A percentile compares a stretch with the other conserved stretches of the same genome.
phyloP scores from a whole-genome alignment of 345 rosid genomes.

The Hibiscus mutabilis region DNA sequence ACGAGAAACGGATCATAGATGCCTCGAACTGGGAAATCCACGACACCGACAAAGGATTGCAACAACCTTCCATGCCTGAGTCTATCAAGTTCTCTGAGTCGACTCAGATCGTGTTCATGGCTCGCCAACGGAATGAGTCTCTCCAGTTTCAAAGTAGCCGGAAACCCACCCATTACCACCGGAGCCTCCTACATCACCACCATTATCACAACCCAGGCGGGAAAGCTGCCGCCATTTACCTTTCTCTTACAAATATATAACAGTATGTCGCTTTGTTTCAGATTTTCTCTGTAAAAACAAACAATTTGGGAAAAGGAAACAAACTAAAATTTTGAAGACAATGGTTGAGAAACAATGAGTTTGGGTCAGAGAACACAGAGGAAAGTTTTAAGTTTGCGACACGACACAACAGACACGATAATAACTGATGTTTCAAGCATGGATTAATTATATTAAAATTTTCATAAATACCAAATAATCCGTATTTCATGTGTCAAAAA shows the following conservation, averaged over 20 bases:
- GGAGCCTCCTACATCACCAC: neutral
- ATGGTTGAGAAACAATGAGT: neutral
- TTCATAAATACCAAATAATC: too few species aligned
- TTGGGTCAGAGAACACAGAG: neutral
- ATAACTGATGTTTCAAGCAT: neutral
- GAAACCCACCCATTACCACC: slow-evolving; percentile 37
- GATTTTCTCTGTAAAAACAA: neutral
- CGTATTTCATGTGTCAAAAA: too few species aligned
- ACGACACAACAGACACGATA: too few species aligned
- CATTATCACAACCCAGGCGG: slow-evolving; percentile 1
- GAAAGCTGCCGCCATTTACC: slow-evolving; percentile 14
- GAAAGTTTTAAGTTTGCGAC: neutral
- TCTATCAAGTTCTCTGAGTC: slow-evolving; percentile 57
- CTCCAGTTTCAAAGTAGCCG: slow-evolving; percentile 50
- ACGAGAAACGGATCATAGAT: slow-evolving; percentile 74
- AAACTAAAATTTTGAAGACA: slow-evolving; percentile 8
- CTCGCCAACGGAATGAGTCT: slow-evolving; percentile 42
- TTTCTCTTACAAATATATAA: neutral
- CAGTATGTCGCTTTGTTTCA: neutral
- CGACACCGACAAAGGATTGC: slow-evolving; percentile 52
- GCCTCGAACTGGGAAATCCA: slow-evolving; percentile 73
- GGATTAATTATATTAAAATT: neutral
- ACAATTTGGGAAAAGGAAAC: neutral
- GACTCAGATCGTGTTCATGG: slow-evolving; percentile 42
- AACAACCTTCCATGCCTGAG: slow-evolving; percentile 78